Evolutionary conservation across 495 filamentous ascomycete species (phyloP).

Genomic region (Penicillium egyptiacum): DNA sequence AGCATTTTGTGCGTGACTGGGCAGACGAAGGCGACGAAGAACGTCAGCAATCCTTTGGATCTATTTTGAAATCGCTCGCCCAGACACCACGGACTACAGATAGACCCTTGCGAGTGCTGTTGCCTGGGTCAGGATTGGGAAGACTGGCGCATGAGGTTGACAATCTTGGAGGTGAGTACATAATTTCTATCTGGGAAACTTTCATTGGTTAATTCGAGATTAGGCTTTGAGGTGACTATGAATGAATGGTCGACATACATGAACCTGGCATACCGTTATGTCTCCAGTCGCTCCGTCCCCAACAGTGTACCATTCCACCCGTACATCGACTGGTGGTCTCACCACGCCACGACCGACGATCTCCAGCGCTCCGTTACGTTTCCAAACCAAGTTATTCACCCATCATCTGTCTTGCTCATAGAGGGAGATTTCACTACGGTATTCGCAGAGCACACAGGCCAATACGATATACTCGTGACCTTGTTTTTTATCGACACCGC

Average conservation of each 20-base stretch:
- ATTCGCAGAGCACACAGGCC: conserved; percentile 14
- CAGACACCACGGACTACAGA: conserved; percentile 5
- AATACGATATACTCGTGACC: conserved; percentile 45
- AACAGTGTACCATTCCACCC: conserved; percentile 35
- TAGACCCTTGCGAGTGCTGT: conserved; percentile 30
- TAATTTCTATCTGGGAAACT: neutral
- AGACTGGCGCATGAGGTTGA: conserved; percentile 44
- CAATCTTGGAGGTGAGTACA: conserved; percentile 26
- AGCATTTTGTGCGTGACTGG: conserved; percentile 52
- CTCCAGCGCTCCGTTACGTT: conserved; percentile 41
- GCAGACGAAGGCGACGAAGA: conserved; percentile 39
- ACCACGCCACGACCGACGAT: conserved; percentile 38
- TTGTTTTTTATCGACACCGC: conserved; percentile 56
- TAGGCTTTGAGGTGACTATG: conserved; percentile 40
- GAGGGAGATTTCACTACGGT: conserved; percentile 47
- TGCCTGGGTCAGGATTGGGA: conserved; percentile 47
- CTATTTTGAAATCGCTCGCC: conserved; percentile 32
- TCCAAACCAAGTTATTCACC: conserved; percentile 28
- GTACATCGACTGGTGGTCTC: conserved; percentile 48
- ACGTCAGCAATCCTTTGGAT: conserved; percentile 37
- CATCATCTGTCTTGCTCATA: conserved; percentile 26
- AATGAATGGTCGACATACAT: conserved; percentile 49
- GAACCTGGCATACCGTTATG: conserved; percentile 41
- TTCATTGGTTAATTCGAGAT: neutral
- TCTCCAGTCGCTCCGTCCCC: conserved; percentile 4